Conservation (phyloP, 495 filamentous ascomycete species). For the Neurospora terricola region DNA sequence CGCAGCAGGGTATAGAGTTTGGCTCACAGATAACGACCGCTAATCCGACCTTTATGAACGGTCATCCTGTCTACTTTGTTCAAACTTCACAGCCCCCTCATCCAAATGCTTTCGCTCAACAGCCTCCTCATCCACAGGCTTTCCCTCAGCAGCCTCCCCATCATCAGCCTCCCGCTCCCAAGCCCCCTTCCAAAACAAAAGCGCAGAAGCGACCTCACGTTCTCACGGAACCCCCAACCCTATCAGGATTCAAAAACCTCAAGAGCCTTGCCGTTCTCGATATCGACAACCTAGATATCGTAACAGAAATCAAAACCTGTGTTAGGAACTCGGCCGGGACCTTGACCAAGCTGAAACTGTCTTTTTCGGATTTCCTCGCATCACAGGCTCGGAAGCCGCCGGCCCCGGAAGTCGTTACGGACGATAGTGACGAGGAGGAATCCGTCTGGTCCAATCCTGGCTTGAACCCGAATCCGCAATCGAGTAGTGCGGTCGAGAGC, state of each 20-base stretch:
- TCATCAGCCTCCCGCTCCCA: slow-evolving; percentile 13
- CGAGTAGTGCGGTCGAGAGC: slow-evolving; percentile 7
- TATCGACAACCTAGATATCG: slow-evolving; percentile 45
- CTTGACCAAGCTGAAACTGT: slow-evolving; percentile 44
- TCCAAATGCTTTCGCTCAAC: background rate
- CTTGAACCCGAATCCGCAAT: background rate
- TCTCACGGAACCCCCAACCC: slow-evolving; percentile 31
- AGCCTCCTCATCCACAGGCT: slow-evolving; percentile 6
- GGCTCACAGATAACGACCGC: background rate
- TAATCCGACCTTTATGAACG: background rate
- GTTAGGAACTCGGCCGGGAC: slow-evolving; percentile 40
- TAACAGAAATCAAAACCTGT: slow-evolving; percentile 44
- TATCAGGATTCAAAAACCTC: slow-evolving; percentile 48
- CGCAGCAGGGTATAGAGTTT: background rate
- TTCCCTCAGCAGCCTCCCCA: slow-evolving; percentile 11
- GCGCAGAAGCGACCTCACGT: slow-evolving; percentile 10
- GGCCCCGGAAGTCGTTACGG: slow-evolving; percentile 31
- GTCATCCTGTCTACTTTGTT: background rate
- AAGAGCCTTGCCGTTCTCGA: slow-evolving; percentile 45
- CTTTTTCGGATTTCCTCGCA: slow-evolving; percentile 44
- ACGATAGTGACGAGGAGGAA: slow-evolving; percentile 22
- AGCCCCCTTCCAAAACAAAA: slow-evolving; percentile 14
- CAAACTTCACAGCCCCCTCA: slow-evolving; percentile 1
- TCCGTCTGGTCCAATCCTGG: background rate
- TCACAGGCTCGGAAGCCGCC: slow-evolving; percentile 41